phyloP scores from a whole-genome alignment of 257 asterid species.

The Anisodus acutangulus region DNA sequence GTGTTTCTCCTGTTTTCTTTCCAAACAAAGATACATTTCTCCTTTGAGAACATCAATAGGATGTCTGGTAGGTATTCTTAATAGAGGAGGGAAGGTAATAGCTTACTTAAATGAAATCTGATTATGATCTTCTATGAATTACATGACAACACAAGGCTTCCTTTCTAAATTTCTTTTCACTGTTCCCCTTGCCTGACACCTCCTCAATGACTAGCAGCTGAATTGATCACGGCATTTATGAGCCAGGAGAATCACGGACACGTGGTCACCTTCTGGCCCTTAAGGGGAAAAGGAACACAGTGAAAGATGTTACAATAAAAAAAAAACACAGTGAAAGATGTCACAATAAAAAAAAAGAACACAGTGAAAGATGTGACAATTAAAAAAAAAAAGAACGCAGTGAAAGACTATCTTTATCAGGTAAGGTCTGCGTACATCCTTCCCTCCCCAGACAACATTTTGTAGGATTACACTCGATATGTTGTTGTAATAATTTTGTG shows the following conservation, averaged over 20 bases:
- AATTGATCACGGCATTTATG: background rate
- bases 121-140: background rate
- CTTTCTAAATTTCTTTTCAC: background rate
- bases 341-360: background rate
- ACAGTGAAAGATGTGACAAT: background rate
- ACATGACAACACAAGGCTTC: background rate
- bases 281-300: background rate
- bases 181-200: background rate
- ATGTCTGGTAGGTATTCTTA: slow-evolving; percentile 3
- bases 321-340: background rate
- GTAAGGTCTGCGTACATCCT: too few relatives aligned
- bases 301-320: background rate
- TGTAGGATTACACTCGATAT: too few relatives aligned
- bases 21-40: background rate
- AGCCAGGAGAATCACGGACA: slow-evolving; percentile 10
- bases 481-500: too few relatives aligned
- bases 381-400: too few relatives aligned
- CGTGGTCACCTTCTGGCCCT: background rate
- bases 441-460: too few relatives aligned
- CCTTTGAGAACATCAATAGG: slow-evolving; percentile 13
- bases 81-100: background rate
- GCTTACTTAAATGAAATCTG: slow-evolving; percentile 14
- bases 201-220: background rate
- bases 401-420: too few relatives aligned
- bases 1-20: background rate